Percentiles rank a stretch among this genome's conserved stretches.
Conservation (phyloP, 495 filamentous ascomycete genomes). For the Zalerion maritima region DNA sequence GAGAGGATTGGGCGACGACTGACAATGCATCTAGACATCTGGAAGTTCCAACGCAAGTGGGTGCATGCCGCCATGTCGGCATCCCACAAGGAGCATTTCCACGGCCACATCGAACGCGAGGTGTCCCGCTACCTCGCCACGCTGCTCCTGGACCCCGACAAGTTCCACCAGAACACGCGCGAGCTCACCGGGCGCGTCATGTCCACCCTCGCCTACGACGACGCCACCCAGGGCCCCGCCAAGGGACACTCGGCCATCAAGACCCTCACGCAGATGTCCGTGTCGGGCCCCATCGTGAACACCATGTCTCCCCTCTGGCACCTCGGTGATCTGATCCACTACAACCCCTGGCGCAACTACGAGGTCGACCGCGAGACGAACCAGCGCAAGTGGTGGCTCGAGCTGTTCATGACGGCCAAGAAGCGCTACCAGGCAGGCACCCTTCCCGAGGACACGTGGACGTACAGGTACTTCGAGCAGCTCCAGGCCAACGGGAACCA, state of each 20-base stretch:
- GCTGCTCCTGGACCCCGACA: conserved; percentile 27
- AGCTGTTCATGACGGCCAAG: conserved; percentile 25
- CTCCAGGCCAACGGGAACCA: conserved; percentile 22
- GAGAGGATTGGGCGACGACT: background rate
- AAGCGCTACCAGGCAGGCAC: conserved; percentile 20
- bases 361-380: conserved; percentile 25
- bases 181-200: conserved; percentile 33
- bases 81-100: conserved; percentile 31
- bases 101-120: conserved; percentile 32
- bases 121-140: conserved; percentile 26
- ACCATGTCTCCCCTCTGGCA: conserved; percentile 31
- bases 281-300: conserved; percentile 32
- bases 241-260: conserved; percentile 30
- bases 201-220: conserved; percentile 32
- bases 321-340: conserved; percentile 14
- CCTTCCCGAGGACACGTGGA: conserved; percentile 28
- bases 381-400: conserved; percentile 31
- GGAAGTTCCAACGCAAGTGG: conserved; percentile 34
- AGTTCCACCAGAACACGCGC: conserved; percentile 28
- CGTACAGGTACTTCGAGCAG: conserved; percentile 31
- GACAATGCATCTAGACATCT: conserved; percentile 23
- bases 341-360: conserved; percentile 33
- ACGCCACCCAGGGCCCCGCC: conserved; percentile 24
- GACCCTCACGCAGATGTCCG: conserved; percentile 33
- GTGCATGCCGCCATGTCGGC: conserved; percentile 32